Evolutionary conservation across 345 rosid genomes (phyloP).

Genomic region (Lepidium didymum): DNA sequence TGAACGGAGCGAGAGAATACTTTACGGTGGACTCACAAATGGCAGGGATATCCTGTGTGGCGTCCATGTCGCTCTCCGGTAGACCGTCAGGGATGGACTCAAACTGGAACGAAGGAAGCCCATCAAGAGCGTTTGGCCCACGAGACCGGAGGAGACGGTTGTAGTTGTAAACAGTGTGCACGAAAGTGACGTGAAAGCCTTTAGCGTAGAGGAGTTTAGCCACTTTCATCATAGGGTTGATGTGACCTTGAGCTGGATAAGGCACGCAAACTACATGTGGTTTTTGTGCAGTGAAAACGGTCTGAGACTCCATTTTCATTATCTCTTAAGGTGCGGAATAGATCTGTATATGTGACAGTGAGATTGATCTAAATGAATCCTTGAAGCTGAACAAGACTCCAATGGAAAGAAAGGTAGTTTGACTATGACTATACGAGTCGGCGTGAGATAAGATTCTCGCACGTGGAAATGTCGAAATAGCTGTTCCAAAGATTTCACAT

Average conservation of each 20-base stretch:
- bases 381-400: background rate
- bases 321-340: background rate
- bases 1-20: conserved; percentile 1
- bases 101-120: background rate
- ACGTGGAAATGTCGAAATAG: background rate
- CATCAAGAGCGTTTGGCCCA: background rate
- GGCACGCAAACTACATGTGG: conserved; percentile 2
- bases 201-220: background rate
- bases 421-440: background rate
- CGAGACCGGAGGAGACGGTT: background rate
- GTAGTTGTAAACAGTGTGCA: background rate
- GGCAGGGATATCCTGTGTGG: background rate
- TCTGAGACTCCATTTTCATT: background rate
- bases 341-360: background rate
- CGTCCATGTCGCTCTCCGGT: background rate
- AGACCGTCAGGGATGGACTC: conserved; percentile 21
- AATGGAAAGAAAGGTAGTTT: background rate
- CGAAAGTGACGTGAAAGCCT: conserved; percentile 4
- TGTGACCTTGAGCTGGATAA: conserved; percentile 5
- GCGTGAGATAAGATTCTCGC: background rate
- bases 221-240: conserved; percentile 4
- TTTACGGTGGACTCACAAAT: conserved; percentile 9
- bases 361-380: background rate
- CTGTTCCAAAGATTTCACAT: background rate
- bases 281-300: background rate